Evolutionary conservation across 2,329 filamentous ascomycete genomes (phyloP).

Genomic region (Talaromyces atroroseus): DNA sequence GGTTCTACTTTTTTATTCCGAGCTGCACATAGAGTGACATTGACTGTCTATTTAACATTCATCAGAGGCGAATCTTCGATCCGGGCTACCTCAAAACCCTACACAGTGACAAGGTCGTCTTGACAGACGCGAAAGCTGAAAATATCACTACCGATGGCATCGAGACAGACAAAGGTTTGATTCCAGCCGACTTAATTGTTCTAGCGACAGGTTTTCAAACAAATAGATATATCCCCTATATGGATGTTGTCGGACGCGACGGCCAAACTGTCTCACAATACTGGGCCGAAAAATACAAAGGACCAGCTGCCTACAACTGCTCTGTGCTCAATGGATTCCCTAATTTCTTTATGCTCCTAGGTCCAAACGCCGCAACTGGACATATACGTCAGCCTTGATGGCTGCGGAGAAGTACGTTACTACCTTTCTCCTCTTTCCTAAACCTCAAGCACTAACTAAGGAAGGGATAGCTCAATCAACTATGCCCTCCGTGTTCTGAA

Average conservation of each 20-base stretch:
- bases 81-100: conserved; percentile 49
- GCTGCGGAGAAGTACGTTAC: conserved; percentile 50
- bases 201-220: conserved; percentile 26
- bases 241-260: conserved; percentile 22
- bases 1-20: too few species aligned
- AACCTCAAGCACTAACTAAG: neutral
- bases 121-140: conserved; percentile 46
- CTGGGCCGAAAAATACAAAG: conserved; percentile 42
- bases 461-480: conserved; percentile 42
- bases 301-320: conserved; percentile 56
- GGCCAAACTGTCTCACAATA: conserved; percentile 19
- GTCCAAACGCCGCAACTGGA: conserved; percentile 28
- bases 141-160: conserved; percentile 43
- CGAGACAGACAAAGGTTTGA: conserved; percentile 18
- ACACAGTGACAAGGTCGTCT: conserved; percentile 46
- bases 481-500: conserved; percentile 55
- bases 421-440: neutral
- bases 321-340: conserved; percentile 50
- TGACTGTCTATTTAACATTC: too few species aligned
- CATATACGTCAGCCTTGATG: conserved; percentile 52
- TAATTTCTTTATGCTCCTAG: conserved; percentile 30
- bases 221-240: conserved; percentile 21
- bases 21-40: too few species aligned
- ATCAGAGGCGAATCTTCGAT: conserved; percentile 53
- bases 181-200: conserved; percentile 23